Evolutionary conservation across 441 rosid genomes (phyloP).

Genomic region (Bruguiera hainesii): DNA sequence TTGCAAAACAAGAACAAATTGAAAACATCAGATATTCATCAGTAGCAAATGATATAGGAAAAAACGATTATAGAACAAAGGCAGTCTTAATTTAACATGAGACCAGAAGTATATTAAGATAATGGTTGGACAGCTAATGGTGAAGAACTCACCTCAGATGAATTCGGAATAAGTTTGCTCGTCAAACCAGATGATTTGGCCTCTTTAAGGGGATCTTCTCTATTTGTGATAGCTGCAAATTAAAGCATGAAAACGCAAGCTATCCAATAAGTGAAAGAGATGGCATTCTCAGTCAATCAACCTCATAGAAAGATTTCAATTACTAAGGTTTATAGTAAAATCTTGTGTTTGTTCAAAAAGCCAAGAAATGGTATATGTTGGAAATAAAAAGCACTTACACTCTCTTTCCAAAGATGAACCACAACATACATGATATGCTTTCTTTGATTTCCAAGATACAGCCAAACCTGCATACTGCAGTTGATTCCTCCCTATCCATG

Average conservation of each 20-base stretch:
- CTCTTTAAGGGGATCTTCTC: conserved; percentile 32
- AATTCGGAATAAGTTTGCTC: conserved; percentile 61
- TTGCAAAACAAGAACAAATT: background rate
- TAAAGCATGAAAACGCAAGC: conserved; percentile 10
- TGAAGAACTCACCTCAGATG: conserved; percentile 48
- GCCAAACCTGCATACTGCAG: conserved; percentile 40
- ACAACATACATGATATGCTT: conserved; percentile 30
- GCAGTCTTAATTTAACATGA: background rate
- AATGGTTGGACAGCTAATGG: background rate
- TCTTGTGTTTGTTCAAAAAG: background rate
- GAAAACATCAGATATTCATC: background rate
- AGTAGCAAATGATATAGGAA: background rate
- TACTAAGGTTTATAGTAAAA: too few species aligned
- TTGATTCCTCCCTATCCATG: conserved; percentile 32
- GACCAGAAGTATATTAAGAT: background rate
- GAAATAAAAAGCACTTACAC: conserved; percentile 32
- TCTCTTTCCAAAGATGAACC: conserved; percentile 32
- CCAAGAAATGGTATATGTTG: background rate
- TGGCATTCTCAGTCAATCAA: background rate
- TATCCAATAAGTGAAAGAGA: background rate
- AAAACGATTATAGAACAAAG: background rate
- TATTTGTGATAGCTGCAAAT: conserved; percentile 27
- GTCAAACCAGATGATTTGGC: conserved; percentile 36
- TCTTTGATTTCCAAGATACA: conserved; percentile 29
- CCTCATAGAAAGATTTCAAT: too few species aligned